These are phyloP conservation scores for Fomitopsis pinicola DNA, from an alignment of 1,284 basidiomycete species.

Conservation along the genomic window DNA sequence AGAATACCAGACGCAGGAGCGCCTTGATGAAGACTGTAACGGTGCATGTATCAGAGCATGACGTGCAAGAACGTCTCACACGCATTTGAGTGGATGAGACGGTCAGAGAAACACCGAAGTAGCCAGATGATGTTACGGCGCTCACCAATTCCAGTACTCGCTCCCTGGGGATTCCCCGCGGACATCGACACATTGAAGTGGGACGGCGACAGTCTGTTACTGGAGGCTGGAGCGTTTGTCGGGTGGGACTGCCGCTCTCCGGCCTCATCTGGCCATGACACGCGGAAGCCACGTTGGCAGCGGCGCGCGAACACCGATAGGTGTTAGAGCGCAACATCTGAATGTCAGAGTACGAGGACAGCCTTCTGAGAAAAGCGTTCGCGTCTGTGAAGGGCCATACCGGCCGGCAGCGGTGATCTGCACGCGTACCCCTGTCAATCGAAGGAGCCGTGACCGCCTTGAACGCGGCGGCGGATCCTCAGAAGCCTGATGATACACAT, in stretches of 20 bases:
- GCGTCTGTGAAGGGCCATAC: background rate
- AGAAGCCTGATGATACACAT: constrained; percentile 3
- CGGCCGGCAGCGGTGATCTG: background rate
- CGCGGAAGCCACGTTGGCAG: background rate
- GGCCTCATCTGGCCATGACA: background rate
- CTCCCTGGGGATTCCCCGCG: background rate
- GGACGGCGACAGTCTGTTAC: no score
- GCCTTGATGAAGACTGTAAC: background rate
- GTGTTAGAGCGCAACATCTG: background rate
- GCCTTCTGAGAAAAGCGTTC: background rate
- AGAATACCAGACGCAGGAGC: background rate
- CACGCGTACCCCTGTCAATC: constrained; percentile 1
- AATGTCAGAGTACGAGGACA: background rate
- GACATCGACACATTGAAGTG: background rate
- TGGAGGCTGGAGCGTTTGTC: no score
- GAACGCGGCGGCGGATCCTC: background rate
- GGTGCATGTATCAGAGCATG: background rate
- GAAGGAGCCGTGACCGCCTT: background rate
- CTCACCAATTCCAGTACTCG: background rate
- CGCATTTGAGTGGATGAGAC: no score
- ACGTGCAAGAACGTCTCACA: no score
- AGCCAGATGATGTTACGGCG: background rate
- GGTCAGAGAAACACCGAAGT: background rate
- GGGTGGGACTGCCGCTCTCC: no score
- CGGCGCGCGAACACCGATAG: background rate